Base-by-base conservation (phyloP, 2,329 filamentous ascomycete species). In the Chaetomiaceae sp. region DNA sequence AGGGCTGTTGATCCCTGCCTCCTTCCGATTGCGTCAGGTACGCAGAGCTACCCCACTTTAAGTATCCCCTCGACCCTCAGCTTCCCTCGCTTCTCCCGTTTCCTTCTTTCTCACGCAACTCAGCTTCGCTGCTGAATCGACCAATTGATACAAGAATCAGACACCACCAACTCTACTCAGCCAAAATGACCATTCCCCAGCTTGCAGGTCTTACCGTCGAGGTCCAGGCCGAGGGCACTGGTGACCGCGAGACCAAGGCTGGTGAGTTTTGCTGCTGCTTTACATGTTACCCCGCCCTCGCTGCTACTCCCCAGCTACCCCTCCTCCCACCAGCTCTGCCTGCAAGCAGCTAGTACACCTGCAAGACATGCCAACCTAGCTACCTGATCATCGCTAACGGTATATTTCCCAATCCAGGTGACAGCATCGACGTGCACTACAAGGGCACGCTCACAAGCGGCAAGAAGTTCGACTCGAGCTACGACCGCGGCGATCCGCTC, bases 401-500 rank as follows among this genome's bases (percentile, higher is more conserved):
- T 42, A 3, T 19, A n/a, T 5, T 6, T 17, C 29, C 14, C 29
- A n/a, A 15, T 14, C 12, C 14, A 59, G 57, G 56, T 22, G 55
- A 59, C 43, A 52, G 19, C 36, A 54, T 59, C 24, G 20, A 52
- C 8, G 57, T 58, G 11, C 57, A 59, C 55, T 59, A 59, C 56
- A 47, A 10, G 6, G 57, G 57, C 35, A 56, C 54, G 6, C 51
- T 59, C 26, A 49, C 42, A 27, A 34, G 48, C 35, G 56, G 56
- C 46, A 55, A 41, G 4, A 47, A 56, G 52, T 59, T 59, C 46
- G 57, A 59, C 22, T 10, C 48, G 8, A 59, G 57, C 53, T 53
- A 50, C 42, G 45, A 57, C 42, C 57, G 57, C 24, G 39, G 45
- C 18, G 6, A 37, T 8, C 56, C 57, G 11, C 86, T 59, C 36